phyloP scores from a whole-genome alignment of 495 filamentous ascomycete genomes.

The Penicillium diatomitis region DNA sequence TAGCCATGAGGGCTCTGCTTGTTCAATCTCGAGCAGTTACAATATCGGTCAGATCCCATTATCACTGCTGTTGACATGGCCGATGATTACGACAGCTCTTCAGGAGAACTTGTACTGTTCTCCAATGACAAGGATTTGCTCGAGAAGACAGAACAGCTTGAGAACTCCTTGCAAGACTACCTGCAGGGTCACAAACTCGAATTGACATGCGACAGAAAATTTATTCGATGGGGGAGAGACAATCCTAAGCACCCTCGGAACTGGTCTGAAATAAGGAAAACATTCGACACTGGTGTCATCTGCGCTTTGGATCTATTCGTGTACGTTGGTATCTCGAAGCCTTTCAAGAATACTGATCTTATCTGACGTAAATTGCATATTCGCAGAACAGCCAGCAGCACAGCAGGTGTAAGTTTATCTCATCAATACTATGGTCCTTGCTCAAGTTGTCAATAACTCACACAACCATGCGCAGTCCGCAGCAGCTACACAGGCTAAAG shows the following conservation, averaged over 20 bases:
- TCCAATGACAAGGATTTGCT: conserved; percentile 1
- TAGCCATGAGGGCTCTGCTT: too few relatives aligned
- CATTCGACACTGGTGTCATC: conserved; percentile 26
- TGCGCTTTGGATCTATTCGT: conserved; percentile 34
- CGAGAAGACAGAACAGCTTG: conserved; percentile 8
- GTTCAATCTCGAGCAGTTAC: too few relatives aligned
- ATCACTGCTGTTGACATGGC: too few relatives aligned
- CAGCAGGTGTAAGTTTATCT: conserved; percentile 25
- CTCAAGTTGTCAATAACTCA: too few relatives aligned
- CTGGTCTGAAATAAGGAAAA: conserved; percentile 27
- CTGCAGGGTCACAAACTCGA: conserved; percentile 18
- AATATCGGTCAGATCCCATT: too few relatives aligned
- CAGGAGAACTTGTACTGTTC: neutral
- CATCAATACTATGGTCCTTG: too few relatives aligned
- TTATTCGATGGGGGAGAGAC: conserved; percentile 27
- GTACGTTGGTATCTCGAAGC: conserved; percentile 12
- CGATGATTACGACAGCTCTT: neutral
- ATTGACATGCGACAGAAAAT: conserved; percentile 25
- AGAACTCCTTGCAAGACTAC: conserved; percentile 7
- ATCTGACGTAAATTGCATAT: neutral
- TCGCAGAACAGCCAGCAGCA: conserved; percentile 31
- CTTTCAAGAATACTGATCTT: neutral
- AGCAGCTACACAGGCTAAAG: conserved; percentile 22
- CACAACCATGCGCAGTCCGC: conserved; percentile 12
- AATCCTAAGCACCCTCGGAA: conserved; percentile 34